These are phyloP conservation scores for Cladosporium sp. DNA, from an alignment of 2,329 filamentous ascomycete species.

Conservation along the genomic window DNA sequence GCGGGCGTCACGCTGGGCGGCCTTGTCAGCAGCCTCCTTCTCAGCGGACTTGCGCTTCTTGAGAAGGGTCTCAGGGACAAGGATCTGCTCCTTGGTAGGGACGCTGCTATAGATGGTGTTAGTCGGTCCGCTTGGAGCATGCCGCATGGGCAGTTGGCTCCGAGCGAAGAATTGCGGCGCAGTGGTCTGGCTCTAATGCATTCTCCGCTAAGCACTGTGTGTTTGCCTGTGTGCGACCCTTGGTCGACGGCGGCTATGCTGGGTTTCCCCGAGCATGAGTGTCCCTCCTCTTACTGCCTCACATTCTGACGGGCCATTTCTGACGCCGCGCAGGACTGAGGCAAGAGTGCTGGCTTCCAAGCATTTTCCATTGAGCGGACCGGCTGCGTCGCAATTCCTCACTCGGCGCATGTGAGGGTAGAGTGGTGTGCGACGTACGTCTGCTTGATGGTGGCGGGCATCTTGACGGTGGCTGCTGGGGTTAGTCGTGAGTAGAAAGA, in stretches of 20 bases:
- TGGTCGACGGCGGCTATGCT: conserved; percentile 9
- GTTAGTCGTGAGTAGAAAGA: conserved; percentile 37
- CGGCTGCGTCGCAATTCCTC: conserved; percentile 68
- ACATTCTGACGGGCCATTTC: conserved; percentile 34
- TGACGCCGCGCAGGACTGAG: conserved; percentile 34
- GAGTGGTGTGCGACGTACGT: conserved; percentile 48
- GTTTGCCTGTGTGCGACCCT: conserved; percentile 4
- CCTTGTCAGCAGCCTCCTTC: conserved; percentile 91
- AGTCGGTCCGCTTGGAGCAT: conserved; percentile 65
- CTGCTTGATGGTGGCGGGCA: conserved; percentile 43
- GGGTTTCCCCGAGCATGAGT: conserved; percentile 6
- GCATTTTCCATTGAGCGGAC: conserved; percentile 71
- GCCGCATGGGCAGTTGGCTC: conserved; percentile 52
- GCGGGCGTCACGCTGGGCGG: conserved; percentile 53
- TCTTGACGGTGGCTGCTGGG: conserved; percentile 24
- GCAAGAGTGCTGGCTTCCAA: conserved; percentile 21
- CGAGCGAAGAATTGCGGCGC: conserved; percentile 89
- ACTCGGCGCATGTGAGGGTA: conserved; percentile 26
- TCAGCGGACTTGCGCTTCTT: conserved; percentile 99
- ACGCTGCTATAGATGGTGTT: conserved; percentile 67
- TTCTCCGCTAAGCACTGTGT: conserved; percentile 31
- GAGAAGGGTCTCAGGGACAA: conserved; percentile 98
- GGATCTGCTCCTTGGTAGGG: conserved; percentile 89
- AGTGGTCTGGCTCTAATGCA: conserved; percentile 65
- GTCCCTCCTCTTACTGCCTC: conserved; percentile 17